A percentile compares a stretch with the other conserved stretches of the same genome.
Evolutionary conservation across 352 stramenopile species (phyloP).

Genomic region (Bremia lactucae): DNA sequence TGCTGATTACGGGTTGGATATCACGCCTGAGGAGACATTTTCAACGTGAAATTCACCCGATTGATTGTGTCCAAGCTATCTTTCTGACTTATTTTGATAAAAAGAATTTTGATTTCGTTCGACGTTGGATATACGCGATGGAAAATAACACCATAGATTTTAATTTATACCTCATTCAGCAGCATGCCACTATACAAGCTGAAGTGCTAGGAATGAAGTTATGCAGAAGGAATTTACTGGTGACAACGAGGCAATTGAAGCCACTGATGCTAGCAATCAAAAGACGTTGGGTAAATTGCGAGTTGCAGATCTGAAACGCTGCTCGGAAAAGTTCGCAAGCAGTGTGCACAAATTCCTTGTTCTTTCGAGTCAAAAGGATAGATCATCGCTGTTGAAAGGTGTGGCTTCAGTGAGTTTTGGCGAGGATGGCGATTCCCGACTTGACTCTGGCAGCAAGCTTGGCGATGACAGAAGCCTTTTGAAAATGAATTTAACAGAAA

Average conservation of each 20-base stretch:
- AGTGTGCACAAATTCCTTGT: slow-evolving; percentile 67
- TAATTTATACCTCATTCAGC: slow-evolving; percentile 59
- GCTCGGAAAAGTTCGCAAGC: slow-evolving; percentile 64
- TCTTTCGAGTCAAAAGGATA: slow-evolving; percentile 15
- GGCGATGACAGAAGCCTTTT: slow-evolving; percentile 24
- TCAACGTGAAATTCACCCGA: slow-evolving; percentile 35
- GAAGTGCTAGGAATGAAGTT: slow-evolving; percentile 32
- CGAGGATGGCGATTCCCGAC: background rate
- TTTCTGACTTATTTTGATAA: slow-evolving; percentile 14
- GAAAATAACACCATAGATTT: slow-evolving; percentile 40
- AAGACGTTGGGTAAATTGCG: slow-evolving; percentile 28
- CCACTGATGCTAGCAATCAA: slow-evolving; percentile 14
- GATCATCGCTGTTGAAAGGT: slow-evolving; percentile 2
- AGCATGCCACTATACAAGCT: slow-evolving; percentile 36
- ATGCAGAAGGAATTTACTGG: slow-evolving; percentile 50
- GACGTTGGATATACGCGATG: slow-evolving; percentile 34
- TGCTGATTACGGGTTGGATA: slow-evolving; percentile 32
- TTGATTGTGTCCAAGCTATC: slow-evolving; percentile 27
- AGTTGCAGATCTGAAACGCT: slow-evolving; percentile 49
- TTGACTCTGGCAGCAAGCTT: background rate
- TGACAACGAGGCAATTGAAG: slow-evolving; percentile 24
- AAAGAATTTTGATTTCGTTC: slow-evolving; percentile 33
- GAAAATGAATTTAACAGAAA: slow-evolving; percentile 65
- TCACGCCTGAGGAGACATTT: slow-evolving; percentile 41
- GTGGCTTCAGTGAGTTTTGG: background rate